Evolutionary conservation across 2,329 filamentous ascomycete genomes (phyloP).

Genomic region (Dothistroma septosporum): DNA sequence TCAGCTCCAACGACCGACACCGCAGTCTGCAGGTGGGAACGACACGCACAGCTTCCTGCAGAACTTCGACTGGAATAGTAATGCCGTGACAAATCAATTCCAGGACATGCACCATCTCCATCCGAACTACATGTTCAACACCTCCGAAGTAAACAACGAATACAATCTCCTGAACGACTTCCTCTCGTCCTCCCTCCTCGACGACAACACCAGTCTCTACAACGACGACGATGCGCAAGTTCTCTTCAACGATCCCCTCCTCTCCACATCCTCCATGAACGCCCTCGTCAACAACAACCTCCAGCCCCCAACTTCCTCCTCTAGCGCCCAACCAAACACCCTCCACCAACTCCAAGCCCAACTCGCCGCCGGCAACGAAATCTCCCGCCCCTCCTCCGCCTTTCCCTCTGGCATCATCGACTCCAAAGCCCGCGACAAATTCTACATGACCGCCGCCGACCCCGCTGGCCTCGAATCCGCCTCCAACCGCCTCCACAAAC

Average conservation of each 20-base stretch:
- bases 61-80: slow-evolving; percentile 67
- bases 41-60: slow-evolving; percentile 41
- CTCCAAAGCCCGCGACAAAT: slow-evolving; percentile 68
- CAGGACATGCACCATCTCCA: slow-evolving; percentile 94
- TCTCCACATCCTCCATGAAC: slow-evolving; percentile 40
- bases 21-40: slow-evolving; percentile 31
- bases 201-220: slow-evolving; percentile 57
- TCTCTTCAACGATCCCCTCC: slow-evolving; percentile 58
- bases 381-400: slow-evolving; percentile 58
- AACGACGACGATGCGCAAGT: slow-evolving; percentile 45
- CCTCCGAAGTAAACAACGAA: slow-evolving; percentile 92
- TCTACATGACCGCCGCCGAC: slow-evolving; percentile 95
- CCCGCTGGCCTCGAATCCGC: slow-evolving; percentile 81
- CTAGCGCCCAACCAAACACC: slow-evolving; percentile 26
- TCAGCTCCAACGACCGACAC: slow-evolving; percentile 54
- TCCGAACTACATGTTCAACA: slow-evolving; percentile 89
- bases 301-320: slow-evolving; percentile 29
- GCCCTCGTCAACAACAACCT: slow-evolving; percentile 42
- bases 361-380: slow-evolving; percentile 49
- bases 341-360: slow-evolving; percentile 17
- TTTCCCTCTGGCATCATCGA: slow-evolving; percentile 54
- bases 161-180: slow-evolving; percentile 97
- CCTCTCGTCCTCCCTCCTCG: slow-evolving; percentile 78
- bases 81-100: slow-evolving; percentile 70
- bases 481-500: slow-evolving; percentile 90